These are phyloP conservation scores for Erysimum cheiri DNA, from an alignment of 441 rosid species.

Conservation along the genomic window DNA sequence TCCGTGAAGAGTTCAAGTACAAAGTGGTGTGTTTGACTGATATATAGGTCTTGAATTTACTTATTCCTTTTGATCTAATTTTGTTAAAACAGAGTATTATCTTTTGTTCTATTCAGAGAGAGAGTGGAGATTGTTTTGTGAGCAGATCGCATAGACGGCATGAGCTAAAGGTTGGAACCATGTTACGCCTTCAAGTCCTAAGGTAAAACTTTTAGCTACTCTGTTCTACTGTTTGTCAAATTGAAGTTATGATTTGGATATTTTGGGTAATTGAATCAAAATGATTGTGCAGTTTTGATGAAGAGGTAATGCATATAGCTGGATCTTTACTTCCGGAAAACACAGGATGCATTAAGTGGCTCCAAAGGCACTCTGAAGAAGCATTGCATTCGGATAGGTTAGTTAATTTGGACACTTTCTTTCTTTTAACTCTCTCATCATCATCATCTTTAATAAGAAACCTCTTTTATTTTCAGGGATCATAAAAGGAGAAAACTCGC, in stretches of 20 bases:
- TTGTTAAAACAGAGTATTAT: slow-evolving; percentile 1
- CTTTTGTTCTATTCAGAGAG: slow-evolving; percentile 48
- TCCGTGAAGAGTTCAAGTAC: slow-evolving; percentile 72
- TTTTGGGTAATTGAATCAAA: background rate
- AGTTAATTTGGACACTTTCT: background rate
- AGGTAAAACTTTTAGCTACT: slow-evolving; percentile 55
- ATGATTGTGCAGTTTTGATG: slow-evolving; percentile 63
- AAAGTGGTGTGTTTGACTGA: slow-evolving; percentile 54
- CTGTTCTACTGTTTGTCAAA: background rate
- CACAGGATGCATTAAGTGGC: slow-evolving; percentile 73
- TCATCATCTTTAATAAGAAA: background rate
- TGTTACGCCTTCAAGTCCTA: slow-evolving; percentile 72
- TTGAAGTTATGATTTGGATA: slow-evolving; percentile 10
- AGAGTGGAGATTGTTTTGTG: slow-evolving; percentile 56
- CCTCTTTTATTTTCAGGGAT: slow-evolving; percentile 20
- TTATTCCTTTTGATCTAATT: background rate
- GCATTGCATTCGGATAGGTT: slow-evolving; percentile 50
- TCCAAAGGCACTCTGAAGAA: slow-evolving; percentile 54
- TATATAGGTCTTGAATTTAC: background rate
- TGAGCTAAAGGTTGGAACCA: slow-evolving; percentile 66
- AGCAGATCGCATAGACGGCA: slow-evolving; percentile 69
- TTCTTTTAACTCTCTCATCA: background rate
- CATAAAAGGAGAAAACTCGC: slow-evolving; percentile 36
- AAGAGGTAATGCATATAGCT: slow-evolving; percentile 75
- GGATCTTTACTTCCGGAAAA: slow-evolving; percentile 66